Percentiles rank a stretch among this genome's conserved stretches.
These are phyloP conservation scores for Pontederia paniculata DNA, from an alignment of 176 grass and related monocot species.

Conservation along the genomic window DNA sequence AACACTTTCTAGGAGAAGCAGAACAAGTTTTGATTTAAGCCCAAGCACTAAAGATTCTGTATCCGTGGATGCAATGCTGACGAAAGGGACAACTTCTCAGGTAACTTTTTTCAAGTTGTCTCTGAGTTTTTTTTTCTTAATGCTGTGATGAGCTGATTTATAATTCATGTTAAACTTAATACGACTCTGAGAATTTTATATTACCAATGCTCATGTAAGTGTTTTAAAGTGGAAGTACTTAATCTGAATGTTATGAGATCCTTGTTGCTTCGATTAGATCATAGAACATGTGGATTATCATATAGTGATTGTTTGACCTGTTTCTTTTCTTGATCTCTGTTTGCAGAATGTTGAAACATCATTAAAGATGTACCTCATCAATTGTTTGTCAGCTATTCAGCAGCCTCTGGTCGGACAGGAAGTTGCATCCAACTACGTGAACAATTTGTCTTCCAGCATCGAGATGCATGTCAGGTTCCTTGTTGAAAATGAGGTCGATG, in stretches of 20 bases:
- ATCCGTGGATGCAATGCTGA: constrained; percentile 84
- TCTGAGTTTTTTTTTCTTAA: constrained; percentile 13
- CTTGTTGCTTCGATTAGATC: constrained; percentile 3
- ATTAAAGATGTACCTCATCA: constrained; percentile 85
- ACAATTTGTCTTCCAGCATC: constrained; percentile 51
- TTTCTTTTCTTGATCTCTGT: background rate
- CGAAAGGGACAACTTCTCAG: constrained; percentile 65
- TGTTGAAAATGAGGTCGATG: constrained; percentile 64
- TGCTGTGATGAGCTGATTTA: background rate
- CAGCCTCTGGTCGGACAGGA: constrained; percentile 62
- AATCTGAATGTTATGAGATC: no score
- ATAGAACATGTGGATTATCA: background rate
- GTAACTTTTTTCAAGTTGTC: constrained; percentile 33
- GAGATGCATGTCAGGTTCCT: constrained; percentile 41
- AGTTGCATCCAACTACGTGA: constrained; percentile 55
- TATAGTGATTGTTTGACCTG: background rate
- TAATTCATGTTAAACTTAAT: no score
- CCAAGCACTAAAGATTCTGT: constrained; percentile 68
- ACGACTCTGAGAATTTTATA: no score
- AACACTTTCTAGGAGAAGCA: constrained; percentile 53
- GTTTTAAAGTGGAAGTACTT: no score
- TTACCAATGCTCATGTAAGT: no score
- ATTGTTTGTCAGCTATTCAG: constrained; percentile 92
- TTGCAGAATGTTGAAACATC: constrained; percentile 62
- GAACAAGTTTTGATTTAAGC: constrained; percentile 62